Conservation (phyloP, 1,284 basidiomycete genomes). For the Grifola frondosa region DNA sequence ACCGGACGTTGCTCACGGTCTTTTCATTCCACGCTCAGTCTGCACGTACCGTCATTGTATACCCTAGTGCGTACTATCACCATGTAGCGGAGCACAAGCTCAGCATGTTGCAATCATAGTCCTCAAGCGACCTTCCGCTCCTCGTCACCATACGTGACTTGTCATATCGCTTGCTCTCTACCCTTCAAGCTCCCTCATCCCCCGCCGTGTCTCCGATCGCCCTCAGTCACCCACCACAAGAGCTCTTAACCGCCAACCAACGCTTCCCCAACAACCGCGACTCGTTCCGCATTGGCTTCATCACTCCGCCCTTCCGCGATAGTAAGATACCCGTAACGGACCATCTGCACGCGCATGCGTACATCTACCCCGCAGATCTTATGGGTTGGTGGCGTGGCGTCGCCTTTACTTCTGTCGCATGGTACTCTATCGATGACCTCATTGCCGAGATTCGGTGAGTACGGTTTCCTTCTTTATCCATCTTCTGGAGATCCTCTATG, state of each 20-base stretch:
- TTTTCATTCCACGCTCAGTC: constrained; percentile 35
- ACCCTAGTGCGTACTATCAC: constrained; percentile 50
- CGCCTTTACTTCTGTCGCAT: constrained; percentile 64
- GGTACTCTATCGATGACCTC: constrained; percentile 74
- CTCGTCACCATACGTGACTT: constrained; percentile 62
- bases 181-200: constrained; percentile 43
- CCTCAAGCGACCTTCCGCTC: constrained; percentile 70
- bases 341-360: constrained; percentile 75
- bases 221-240: constrained; percentile 8
- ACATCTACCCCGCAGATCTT: constrained; percentile 59
- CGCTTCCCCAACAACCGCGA: constrained; percentile 11
- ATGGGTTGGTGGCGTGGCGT: constrained; percentile 72
- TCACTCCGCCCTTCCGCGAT: constrained; percentile 72
- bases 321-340: constrained; percentile 74
- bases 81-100: constrained; percentile 1
- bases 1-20: neutral
- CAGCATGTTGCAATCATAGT: constrained; percentile 40
- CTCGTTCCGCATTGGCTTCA: constrained; percentile 66
- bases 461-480: constrained; percentile 8
- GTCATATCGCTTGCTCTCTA: constrained; percentile 53
- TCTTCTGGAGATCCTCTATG: too few relatives aligned
- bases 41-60: constrained; percentile 76
- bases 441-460: constrained; percentile 76
- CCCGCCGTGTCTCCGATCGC: constrained; percentile 24
- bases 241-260: constrained; percentile 4